A percentile compares a stretch with the other conserved stretches of the same genome.
Conservation (phyloP, 805 yeast genomes). For the Maudiozyma pseudohumilis region DNA sequence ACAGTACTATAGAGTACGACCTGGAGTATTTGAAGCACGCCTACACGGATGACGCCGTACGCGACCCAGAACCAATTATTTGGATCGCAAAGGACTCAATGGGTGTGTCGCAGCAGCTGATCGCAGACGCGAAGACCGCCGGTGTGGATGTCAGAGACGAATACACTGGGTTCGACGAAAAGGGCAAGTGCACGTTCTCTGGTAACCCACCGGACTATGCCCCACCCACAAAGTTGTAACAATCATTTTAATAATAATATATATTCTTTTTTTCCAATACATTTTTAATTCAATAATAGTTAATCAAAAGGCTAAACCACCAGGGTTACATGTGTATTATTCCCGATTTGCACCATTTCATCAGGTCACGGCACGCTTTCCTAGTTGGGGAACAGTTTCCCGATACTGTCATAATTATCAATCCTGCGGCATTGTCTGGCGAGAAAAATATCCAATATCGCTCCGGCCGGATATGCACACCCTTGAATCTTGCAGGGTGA, state of each 20-base stretch:
- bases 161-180: constrained; percentile 48
- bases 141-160: constrained; percentile 46
- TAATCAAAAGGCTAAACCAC: too few relatives aligned
- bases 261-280: background rate
- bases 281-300: too few relatives aligned
- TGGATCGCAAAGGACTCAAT: constrained; percentile 65
- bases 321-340: too few relatives aligned
- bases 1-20: constrained; percentile 27
- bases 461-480: too few relatives aligned
- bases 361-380: too few relatives aligned
- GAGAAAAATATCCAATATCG: too few relatives aligned
- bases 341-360: too few relatives aligned
- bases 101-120: constrained; percentile 56
- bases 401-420: too few relatives aligned
- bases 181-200: constrained; percentile 41
- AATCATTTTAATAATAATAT: background rate
- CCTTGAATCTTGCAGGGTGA: too few relatives aligned
- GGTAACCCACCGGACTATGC: constrained; percentile 69
- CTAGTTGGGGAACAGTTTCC: too few relatives aligned
- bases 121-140: constrained; percentile 44
- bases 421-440: too few relatives aligned
- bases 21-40: constrained; percentile 26
- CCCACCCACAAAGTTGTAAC: constrained; percentile 16
- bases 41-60: constrained; percentile 23
- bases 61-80: constrained; percentile 38